Conservation (phyloP, 2,329 filamentous ascomycete species). For the Polytolypa hystricis region DNA sequence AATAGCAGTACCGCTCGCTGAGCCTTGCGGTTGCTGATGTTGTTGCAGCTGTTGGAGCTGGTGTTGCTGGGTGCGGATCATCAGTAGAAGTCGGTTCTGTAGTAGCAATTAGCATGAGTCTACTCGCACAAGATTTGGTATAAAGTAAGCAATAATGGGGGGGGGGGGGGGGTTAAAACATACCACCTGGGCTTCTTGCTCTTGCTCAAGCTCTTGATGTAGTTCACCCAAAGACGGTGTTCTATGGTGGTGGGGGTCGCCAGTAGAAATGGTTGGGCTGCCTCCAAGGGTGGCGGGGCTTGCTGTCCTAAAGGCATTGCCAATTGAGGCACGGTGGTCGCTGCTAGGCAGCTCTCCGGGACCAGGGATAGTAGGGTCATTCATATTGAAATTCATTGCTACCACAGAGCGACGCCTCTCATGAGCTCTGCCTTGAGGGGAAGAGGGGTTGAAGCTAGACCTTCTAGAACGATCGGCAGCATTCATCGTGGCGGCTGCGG, state of each 20-base stretch:
- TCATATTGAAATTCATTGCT: conserved; percentile 29
- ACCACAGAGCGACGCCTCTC: conserved; percentile 35
- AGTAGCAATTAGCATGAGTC: conserved; percentile 6
- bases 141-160: too few relatives aligned
- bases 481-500: conserved; percentile 67
- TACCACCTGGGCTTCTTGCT: conserved; percentile 42
- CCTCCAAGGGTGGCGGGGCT: conserved; percentile 35
- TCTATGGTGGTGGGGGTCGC: conserved; percentile 38
- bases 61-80: conserved; percentile 38
- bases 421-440: conserved; percentile 20
- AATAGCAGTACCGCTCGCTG: conserved; percentile 19
- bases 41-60: conserved; percentile 27
- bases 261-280: conserved; percentile 31
- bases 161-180: conserved; percentile 11
- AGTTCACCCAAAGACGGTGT: conserved; percentile 39
- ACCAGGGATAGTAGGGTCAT: conserved; percentile 26
- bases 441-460: conserved; percentile 23
- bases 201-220: conserved; percentile 41
- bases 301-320: conserved; percentile 29
- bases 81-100: conserved; percentile 39
- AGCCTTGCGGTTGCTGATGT: conserved; percentile 22
- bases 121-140: background rate
- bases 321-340: conserved; percentile 28
- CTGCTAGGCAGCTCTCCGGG: conserved; percentile 28
- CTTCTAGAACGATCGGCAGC: conserved; percentile 54